These are phyloP conservation scores for Yamadazyma phyllophila DNA, from an alignment of 805 yeast species.

Conservation along the genomic window DNA sequence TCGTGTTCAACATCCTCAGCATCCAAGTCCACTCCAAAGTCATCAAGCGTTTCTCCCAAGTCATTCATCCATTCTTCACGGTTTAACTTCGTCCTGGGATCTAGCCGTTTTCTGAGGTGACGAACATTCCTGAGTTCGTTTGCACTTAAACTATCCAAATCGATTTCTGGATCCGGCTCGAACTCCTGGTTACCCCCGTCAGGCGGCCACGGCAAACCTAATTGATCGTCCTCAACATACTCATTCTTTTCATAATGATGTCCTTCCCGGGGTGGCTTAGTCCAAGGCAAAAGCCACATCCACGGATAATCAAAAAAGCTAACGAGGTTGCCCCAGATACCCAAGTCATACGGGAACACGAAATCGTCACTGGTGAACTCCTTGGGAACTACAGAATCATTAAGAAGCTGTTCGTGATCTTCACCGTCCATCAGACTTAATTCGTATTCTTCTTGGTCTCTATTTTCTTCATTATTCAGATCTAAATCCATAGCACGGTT, in stretches of 20 bases:
- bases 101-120: conserved; percentile 31
- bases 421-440: conserved; percentile 7
- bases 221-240: conserved; percentile 50
- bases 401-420: conserved; percentile 7
- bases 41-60: conserved; percentile 80
- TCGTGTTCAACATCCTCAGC: conserved; percentile 44
- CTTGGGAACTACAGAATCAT: conserved; percentile 24
- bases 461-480: conserved; percentile 4
- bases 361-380: conserved; percentile 58
- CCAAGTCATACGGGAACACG: conserved; percentile 83
- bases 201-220: conserved; percentile 90
- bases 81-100: conserved; percentile 34
- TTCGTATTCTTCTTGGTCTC: conserved; percentile 1
- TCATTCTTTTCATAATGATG: conserved; percentile 55
- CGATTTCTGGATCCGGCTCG: conserved; percentile 18
- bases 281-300: conserved; percentile 73
- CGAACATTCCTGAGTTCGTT: conserved; percentile 16
- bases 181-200: conserved; percentile 60
- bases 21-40: conserved; percentile 83
- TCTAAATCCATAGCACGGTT: conserved; percentile 14
- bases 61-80: conserved; percentile 66
- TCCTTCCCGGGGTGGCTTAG: conserved; percentile 61
- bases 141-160: conserved; percentile 13
- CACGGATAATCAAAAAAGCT: conserved; percentile 61
- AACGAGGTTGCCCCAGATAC: conserved; percentile 52